These are phyloP conservation scores for Lentinula raphanica DNA, from an alignment of 768 basidiomycete genomes.

Conservation along the genomic window DNA sequence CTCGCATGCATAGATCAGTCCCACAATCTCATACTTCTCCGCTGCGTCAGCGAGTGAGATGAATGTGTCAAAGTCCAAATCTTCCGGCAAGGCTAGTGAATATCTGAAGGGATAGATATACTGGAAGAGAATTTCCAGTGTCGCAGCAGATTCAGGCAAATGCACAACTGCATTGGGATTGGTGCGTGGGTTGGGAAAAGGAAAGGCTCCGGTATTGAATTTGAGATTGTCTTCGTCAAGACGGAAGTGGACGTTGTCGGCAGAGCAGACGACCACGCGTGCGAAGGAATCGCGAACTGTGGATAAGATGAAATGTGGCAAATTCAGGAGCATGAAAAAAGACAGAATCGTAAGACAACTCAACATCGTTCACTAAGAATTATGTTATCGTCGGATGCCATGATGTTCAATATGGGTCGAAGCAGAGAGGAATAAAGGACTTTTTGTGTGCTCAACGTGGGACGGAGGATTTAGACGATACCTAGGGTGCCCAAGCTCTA, in stretches of 20 bases:
- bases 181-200: background rate
- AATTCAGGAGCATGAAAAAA: too few relatives aligned
- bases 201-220: background rate
- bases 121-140: slow-evolving; percentile 5
- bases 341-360: too few relatives aligned
- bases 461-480: too few relatives aligned
- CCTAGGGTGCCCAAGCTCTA: too few relatives aligned
- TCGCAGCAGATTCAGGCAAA: background rate
- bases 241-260: background rate
- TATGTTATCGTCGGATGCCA: too few relatives aligned
- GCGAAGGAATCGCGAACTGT: too few relatives aligned
- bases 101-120: background rate
- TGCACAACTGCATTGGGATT: background rate
- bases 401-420: too few relatives aligned
- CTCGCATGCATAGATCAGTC: background rate
- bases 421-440: too few relatives aligned
- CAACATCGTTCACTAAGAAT: too few relatives aligned
- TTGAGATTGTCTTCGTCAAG: background rate
- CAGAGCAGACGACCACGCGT: background rate
- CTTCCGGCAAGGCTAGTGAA: background rate
- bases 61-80: background rate
- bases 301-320: too few relatives aligned
- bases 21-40: slow-evolving; percentile 1
- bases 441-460: too few relatives aligned
- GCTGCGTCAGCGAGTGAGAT: background rate